Evolutionary conservation across 352 stramenopile species (phyloP).

Genomic region (Bremia lactucae): DNA sequence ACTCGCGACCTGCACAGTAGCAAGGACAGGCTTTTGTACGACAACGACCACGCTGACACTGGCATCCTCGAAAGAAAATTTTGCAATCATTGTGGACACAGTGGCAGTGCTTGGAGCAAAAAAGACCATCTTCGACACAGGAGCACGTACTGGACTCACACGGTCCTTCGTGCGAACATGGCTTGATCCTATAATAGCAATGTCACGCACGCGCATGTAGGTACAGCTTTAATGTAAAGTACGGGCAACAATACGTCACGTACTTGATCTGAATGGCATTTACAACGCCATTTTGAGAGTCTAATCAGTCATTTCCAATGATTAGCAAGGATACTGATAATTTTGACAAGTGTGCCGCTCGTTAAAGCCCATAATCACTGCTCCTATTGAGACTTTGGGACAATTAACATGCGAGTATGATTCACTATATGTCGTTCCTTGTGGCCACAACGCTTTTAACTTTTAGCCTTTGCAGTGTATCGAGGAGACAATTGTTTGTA

Average conservation of each 20-base stretch:
- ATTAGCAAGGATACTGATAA: too few species aligned
- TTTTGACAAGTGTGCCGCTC: slow-evolving; percentile 17
- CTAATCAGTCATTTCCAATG: slow-evolving; percentile 13
- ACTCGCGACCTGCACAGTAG: slow-evolving; percentile 86
- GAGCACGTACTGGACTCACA: slow-evolving; percentile 81
- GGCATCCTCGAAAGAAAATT: slow-evolving; percentile 86
- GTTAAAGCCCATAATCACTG: slow-evolving; percentile 11
- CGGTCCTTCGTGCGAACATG: slow-evolving; percentile 77
- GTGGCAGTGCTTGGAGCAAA: slow-evolving; percentile 89
- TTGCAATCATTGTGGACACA: slow-evolving; percentile 68
- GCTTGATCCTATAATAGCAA: slow-evolving; percentile 42
- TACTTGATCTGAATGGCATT: slow-evolving; percentile 48
- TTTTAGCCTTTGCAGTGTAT: slow-evolving; percentile 46
- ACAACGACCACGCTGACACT: slow-evolving; percentile 75
- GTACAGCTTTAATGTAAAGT: too few species aligned
- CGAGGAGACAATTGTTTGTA: slow-evolving; percentile 30
- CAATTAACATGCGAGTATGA: slow-evolving; percentile 10
- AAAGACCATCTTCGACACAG: slow-evolving; percentile 78
- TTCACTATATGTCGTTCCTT: slow-evolving; percentile 40
- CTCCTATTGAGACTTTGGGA: slow-evolving; percentile 21
- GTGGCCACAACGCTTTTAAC: slow-evolving; percentile 29
- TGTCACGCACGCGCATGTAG: too few species aligned
- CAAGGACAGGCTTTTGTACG: slow-evolving; percentile 84
- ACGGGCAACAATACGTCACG: slow-evolving; percentile 1
- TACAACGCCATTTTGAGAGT: slow-evolving; percentile 27